Conservation (phyloP, 1,284 basidiomycete genomes). For the Phlebopus sp. region DNA sequence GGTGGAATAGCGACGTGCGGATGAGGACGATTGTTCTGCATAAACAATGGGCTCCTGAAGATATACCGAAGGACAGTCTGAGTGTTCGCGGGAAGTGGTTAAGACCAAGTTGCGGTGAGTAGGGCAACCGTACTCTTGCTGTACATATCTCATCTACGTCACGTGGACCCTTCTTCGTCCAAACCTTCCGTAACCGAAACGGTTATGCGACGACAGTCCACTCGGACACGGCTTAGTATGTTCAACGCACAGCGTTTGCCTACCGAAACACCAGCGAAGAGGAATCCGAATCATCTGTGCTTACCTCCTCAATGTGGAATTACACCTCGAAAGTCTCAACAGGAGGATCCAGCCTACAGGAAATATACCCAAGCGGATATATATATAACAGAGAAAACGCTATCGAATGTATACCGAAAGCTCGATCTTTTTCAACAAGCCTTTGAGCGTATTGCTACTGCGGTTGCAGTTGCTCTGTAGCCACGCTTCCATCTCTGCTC, state of each 20-base stretch:
- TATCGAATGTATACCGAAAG: conserved; percentile 41
- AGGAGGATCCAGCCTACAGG: no score
- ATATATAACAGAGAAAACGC: not conserved
- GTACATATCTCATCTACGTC: conserved; percentile 22
- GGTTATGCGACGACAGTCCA: no score
- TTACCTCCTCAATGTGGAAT: no score
- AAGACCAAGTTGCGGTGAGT: not conserved
- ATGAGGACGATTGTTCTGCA: conserved; percentile 34
- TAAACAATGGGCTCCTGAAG: conserved; percentile 4
- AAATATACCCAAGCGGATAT: not conserved
- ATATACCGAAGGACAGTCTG: not conserved
- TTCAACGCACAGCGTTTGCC: no score
- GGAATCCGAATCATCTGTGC: no score
- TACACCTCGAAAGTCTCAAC: no score
- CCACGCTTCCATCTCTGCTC: conserved; percentile 87
- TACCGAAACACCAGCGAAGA: no score
- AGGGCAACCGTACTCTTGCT: not conserved
- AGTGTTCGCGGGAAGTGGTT: not conserved
- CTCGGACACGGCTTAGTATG: no score
- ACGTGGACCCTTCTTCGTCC: not conserved
- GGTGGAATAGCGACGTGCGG: conserved; percentile 42
- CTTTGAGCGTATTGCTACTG: conserved; percentile 84
- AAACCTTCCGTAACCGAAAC: no score
- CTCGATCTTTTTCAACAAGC: conserved; percentile 79
- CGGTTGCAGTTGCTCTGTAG: conserved; percentile 79